Conservation (phyloP, 108 stramenopile genomes). For the Cylindrotheca fusiformis region DNA sequence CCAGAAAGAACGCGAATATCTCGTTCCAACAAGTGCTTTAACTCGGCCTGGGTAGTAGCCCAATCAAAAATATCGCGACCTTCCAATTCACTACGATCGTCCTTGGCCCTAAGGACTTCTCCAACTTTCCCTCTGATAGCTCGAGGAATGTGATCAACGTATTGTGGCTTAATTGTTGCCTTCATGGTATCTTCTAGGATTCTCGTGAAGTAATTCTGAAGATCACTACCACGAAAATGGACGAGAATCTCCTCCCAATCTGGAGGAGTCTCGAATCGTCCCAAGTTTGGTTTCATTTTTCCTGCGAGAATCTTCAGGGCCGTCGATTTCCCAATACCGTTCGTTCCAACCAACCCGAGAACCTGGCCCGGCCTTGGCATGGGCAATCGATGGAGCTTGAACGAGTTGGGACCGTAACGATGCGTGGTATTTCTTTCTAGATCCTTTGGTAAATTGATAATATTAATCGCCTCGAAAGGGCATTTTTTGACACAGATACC, state of each 20-base stretch:
- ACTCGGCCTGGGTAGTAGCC: slow-evolving; percentile 79
- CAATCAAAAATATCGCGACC: slow-evolving; percentile 70
- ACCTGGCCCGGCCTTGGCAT: slow-evolving; percentile 98
- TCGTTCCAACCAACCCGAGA: slow-evolving; percentile 96
- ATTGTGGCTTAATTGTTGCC: slow-evolving; percentile 99
- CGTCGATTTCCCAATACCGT: slow-evolving; percentile 97
- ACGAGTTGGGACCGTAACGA: slow-evolving; percentile 98
- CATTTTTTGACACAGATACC: slow-evolving; percentile 99
- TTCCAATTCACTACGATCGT: slow-evolving; percentile 74
- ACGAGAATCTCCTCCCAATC: slow-evolving; percentile 98
- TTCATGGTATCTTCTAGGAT: slow-evolving; percentile 97
- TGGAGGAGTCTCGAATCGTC: slow-evolving; percentile 89
- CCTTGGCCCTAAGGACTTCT: slow-evolving; percentile 85
- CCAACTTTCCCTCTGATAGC: slow-evolving; percentile 86
- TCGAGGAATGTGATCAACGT: slow-evolving; percentile 97
- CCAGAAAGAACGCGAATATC: slow-evolving; percentile 93
- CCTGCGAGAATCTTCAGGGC: slow-evolving; percentile 97
- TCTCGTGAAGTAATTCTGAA: slow-evolving; percentile 98
- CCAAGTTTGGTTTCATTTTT: slow-evolving; percentile 98
- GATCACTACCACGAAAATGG: slow-evolving; percentile 96
- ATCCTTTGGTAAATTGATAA: slow-evolving; percentile 99
- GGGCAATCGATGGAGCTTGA: slow-evolving; percentile 98
- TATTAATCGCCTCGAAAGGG: slow-evolving; percentile 96
- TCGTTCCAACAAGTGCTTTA: slow-evolving; percentile 91
- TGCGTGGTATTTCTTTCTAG: slow-evolving; percentile 95